Percentiles rank a stretch among this genome's conserved stretches.
Conservation (phyloP, 768 basidiomycete species). For the Boletus speciosus region DNA sequence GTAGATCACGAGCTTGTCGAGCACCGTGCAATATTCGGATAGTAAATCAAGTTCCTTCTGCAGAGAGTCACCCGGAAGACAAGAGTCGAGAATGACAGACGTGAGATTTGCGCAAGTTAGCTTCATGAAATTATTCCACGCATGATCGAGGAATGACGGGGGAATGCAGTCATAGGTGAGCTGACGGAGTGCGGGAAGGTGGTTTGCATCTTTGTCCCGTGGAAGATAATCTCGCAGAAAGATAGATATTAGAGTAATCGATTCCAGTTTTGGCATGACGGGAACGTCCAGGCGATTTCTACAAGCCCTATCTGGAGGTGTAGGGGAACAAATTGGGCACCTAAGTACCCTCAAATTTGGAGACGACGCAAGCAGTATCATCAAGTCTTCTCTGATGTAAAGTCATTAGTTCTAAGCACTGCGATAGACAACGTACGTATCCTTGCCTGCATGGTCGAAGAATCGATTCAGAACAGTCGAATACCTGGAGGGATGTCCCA, state of each 20-base stretch:
- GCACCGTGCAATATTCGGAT: conserved; percentile 21
- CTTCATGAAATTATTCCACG: conserved; percentile 28
- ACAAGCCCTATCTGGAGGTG: conserved; percentile 19
- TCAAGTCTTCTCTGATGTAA: conserved; percentile 26
- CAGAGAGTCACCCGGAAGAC: conserved; percentile 22
- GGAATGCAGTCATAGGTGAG: conserved; percentile 33
- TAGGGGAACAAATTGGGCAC: conserved; percentile 28
- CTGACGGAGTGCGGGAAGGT: conserved; percentile 28
- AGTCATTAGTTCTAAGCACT: not conserved
- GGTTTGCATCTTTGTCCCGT: conserved; percentile 24
- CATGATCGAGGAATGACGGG: conserved; percentile 26
- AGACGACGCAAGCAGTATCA: conserved; percentile 23
- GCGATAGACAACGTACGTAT: not conserved
- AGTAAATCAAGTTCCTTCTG: conserved; percentile 25
- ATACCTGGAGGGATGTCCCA: conserved; percentile 23
- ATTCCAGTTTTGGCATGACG: conserved; percentile 26
- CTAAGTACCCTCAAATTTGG: conserved; percentile 28
- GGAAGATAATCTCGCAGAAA: conserved; percentile 31
- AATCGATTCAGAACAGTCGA: conserved; percentile 30
- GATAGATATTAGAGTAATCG: conserved; percentile 25
- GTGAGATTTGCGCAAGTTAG: conserved; percentile 27
- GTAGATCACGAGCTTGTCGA: conserved; percentile 26
- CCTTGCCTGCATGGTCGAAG: conserved; percentile 30
- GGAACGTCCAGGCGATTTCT: conserved; percentile 21
- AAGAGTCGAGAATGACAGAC: conserved; percentile 26